Percentiles rank a stretch among this genome's conserved stretches.
Evolutionary conservation across 2,329 filamentous ascomycete genomes (phyloP).

Genomic region (Epichloe typhina): DNA sequence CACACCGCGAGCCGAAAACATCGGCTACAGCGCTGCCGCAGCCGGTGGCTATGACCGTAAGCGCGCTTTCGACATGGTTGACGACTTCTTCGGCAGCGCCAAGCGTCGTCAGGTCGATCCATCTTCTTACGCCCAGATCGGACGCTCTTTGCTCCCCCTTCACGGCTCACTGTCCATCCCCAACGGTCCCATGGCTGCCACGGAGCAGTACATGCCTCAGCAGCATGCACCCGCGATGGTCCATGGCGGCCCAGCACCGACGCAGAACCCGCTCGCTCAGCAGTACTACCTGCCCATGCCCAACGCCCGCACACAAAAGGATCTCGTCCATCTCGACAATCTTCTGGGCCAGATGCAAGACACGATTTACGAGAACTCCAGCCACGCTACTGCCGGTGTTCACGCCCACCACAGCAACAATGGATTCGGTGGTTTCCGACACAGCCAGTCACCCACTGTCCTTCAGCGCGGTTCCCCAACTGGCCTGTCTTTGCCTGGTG

Average conservation of each 20-base stretch:
- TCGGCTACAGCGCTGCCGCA: constrained; percentile 42
- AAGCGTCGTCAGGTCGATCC: constrained; percentile 89
- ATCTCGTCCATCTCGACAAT: constrained; percentile 85
- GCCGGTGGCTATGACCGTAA: constrained; percentile 56
- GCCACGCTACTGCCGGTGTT: constrained; percentile 66
- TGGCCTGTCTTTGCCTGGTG: constrained; percentile 21
- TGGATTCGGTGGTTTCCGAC: constrained; percentile 42
- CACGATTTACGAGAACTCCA: constrained; percentile 88
- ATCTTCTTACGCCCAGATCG: constrained; percentile 79
- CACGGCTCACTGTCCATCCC: constrained; percentile 57
- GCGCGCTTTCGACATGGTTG: constrained; percentile 75
- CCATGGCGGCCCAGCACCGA: constrained; percentile 42
- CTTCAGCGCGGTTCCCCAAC: constrained; percentile 23
- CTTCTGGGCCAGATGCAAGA: constrained; percentile 93
- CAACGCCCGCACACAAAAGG: constrained; percentile 83
- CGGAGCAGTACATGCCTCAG: constrained; percentile 42
- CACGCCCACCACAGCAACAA: constrained; percentile 65
- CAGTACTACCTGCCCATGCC: constrained; percentile 82
- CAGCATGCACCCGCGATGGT: constrained; percentile 28
- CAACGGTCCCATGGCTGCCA: constrained; percentile 30
- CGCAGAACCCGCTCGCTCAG: constrained; percentile 45
- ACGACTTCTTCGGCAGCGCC: constrained; percentile 86
- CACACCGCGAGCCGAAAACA: constrained; percentile 42
- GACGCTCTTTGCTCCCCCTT: constrained; percentile 72
- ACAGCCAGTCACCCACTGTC: constrained; percentile 39